Conservation (phyloP, 2,329 filamentous ascomycete genomes). For the Penicillium digitatum region DNA sequence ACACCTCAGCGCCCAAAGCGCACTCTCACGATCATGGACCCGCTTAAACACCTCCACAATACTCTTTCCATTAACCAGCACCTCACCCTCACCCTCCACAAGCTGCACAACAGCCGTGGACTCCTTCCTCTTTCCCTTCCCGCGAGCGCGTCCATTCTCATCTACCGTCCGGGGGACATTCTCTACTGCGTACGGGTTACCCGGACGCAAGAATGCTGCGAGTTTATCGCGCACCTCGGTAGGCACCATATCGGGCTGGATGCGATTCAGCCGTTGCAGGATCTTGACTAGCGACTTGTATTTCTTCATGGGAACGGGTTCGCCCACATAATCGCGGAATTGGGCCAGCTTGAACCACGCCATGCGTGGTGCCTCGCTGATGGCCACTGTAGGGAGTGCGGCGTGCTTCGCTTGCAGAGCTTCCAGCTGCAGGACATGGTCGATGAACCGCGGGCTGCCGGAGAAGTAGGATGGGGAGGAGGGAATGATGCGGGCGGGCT, state of each 20-base stretch:
- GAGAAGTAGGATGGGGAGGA: conserved; percentile 93
- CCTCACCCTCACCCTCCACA: conserved; percentile 88
- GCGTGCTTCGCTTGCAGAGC: conserved; percentile 67
- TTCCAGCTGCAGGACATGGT: conserved; percentile 72
- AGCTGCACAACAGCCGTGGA: conserved; percentile 80
- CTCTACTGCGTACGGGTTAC: conserved; percentile 65
- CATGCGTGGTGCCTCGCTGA: conserved; percentile 65
- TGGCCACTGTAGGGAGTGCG: conserved; percentile 64
- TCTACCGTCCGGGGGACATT: conserved; percentile 65
- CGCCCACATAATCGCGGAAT: conserved; percentile 67
- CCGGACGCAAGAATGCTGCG: conserved; percentile 66
- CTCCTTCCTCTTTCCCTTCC: conserved; percentile 80
- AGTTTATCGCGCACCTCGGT: conserved; percentile 63
- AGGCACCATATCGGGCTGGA: conserved; percentile 74
- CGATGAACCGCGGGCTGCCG: conserved; percentile 77
- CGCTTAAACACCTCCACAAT: conserved; percentile 77
- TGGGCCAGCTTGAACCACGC: conserved; percentile 77
- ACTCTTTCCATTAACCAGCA: conserved; percentile 85
- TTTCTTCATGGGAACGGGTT: conserved; percentile 69
- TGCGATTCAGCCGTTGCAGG: conserved; percentile 76
- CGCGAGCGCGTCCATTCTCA: conserved; percentile 70
- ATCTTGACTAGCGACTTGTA: conserved; percentile 73
- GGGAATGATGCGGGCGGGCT: conserved; percentile 70
- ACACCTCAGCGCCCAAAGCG: conserved; percentile 80
- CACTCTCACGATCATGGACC: conserved; percentile 90